These are phyloP conservation scores for Candida morakotiae DNA, from an alignment of 805 yeast genomes.

Conservation along the genomic window DNA sequence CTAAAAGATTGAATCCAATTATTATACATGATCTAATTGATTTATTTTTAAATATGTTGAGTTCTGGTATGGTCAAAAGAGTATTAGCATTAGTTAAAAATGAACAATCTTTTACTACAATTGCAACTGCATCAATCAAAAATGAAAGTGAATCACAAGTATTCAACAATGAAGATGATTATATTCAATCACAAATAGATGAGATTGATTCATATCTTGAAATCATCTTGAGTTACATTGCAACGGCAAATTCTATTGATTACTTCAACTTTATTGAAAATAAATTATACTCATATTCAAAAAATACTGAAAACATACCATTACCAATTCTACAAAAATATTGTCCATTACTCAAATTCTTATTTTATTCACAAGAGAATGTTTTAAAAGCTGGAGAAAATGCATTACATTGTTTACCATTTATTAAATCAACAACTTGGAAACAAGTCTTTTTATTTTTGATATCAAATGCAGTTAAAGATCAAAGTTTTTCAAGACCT, in stretches of 20 bases:
- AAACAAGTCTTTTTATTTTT: conserved; percentile 31
- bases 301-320: conserved; percentile 24
- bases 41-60: conserved; percentile 24
- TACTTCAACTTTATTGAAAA: conserved; percentile 23
- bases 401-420: conserved; percentile 20
- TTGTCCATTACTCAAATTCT: conserved; percentile 29
- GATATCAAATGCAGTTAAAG: conserved; percentile 26
- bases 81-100: conserved; percentile 23
- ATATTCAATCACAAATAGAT: conserved; percentile 11
- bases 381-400: conserved; percentile 19
- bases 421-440: conserved; percentile 32
- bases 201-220: conserved; percentile 33
- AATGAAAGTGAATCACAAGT: conserved; percentile 5
- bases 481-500: conserved; percentile 35
- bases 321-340: conserved; percentile 24
- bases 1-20: conserved; percentile 19
- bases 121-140: conserved; percentile 3
- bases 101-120: conserved; percentile 7
- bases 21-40: conserved; percentile 21
- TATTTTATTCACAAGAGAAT: conserved; percentile 24
- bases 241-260: conserved; percentile 32
- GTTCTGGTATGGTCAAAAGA: conserved; percentile 25
- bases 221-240: conserved; percentile 28
- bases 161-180: conserved; percentile 5
- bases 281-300: conserved; percentile 22